These are phyloP conservation scores for Galeopsis tetrahit DNA, from an alignment of 257 asterid species.

Conservation along the genomic window DNA sequence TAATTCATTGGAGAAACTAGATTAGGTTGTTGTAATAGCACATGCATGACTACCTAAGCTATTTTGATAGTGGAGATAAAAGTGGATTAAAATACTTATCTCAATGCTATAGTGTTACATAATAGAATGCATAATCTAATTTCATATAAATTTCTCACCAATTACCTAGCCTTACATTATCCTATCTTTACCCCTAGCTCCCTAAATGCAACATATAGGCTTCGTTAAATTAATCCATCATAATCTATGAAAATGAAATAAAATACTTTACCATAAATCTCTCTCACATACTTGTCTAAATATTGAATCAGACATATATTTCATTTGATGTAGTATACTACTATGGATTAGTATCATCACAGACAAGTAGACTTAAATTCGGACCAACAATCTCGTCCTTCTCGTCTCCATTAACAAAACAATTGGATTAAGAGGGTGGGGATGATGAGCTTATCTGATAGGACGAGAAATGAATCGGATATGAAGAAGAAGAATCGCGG, in stretches of 20 bases:
- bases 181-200: too few relatives aligned
- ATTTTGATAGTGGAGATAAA: too few relatives aligned
- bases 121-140: too few relatives aligned
- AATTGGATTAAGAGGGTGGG: constrained; percentile 40
- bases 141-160: too few relatives aligned
- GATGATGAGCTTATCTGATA: constrained; percentile 44
- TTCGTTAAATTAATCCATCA: background rate
- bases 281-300: background rate
- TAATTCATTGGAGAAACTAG: too few relatives aligned
- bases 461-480: constrained; percentile 32
- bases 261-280: background rate
- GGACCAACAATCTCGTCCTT: background rate
- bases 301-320: background rate
- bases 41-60: too few relatives aligned
- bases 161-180: too few relatives aligned
- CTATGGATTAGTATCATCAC: background rate
- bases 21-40: too few relatives aligned
- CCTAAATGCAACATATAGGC: too few relatives aligned
- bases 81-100: too few relatives aligned
- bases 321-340: background rate
- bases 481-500: constrained; percentile 25
- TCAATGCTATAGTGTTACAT: too few relatives aligned
- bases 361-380: background rate
- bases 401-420: background rate
- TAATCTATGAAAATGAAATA: too few relatives aligned